phyloP scores from a whole-genome alignment of 257 asterid genomes.

The Solanum etuberosum region DNA sequence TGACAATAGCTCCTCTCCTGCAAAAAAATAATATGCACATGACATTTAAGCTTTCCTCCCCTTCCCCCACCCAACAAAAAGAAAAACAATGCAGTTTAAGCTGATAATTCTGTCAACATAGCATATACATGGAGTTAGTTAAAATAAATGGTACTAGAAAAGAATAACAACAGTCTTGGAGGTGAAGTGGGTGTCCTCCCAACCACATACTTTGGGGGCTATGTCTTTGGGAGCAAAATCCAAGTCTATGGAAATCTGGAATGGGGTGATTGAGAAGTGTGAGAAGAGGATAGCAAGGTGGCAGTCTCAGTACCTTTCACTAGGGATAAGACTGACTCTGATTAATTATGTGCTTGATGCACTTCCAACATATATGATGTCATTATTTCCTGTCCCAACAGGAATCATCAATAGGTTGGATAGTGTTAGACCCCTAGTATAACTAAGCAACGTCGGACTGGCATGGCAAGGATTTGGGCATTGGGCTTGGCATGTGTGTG shows the following conservation, averaged over 20 bases:
- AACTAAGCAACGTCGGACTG: not conserved
- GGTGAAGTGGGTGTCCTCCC: not conserved
- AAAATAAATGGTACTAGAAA: not conserved
- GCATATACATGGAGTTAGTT: not conserved
- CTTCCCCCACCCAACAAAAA: not conserved
- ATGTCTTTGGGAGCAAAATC: not conserved
- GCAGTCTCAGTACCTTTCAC: not conserved
- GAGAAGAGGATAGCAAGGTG: not conserved
- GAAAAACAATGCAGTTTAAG: not conserved
- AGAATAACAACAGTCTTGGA: not conserved
- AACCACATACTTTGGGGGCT: not conserved
- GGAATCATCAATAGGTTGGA: not conserved
- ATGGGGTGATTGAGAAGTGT: not conserved
- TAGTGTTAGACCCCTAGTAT: not conserved
- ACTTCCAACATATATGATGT: not conserved
- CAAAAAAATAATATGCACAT: not conserved
- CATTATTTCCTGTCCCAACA: not conserved
- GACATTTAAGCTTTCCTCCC: not conserved
- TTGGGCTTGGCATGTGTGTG: not conserved
- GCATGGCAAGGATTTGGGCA: not conserved
- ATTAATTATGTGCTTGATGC: not conserved
- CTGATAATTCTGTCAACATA: not conserved
- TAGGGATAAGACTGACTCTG: not conserved
- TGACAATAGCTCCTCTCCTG: conserved; percentile 59
- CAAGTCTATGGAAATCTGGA: not conserved